Evolutionary conservation across 179 eudicot species (phyloP), one percentile per base, ranked within the genome.

Genomic region (Spinacia oleracea): DNA sequence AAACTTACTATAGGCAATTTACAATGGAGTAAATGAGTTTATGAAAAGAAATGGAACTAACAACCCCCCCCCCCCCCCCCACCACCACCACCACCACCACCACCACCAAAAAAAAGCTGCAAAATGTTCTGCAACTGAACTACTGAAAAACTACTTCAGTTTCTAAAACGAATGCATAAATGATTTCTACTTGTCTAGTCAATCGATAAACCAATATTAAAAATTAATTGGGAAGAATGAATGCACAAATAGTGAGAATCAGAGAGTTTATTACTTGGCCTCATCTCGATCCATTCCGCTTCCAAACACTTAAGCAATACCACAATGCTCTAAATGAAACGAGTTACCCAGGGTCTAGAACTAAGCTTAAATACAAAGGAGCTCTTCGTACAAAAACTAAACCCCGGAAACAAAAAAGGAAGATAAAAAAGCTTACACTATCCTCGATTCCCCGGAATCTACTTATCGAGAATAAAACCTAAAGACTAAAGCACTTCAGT

Each of bases 1-100:
- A 50, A 29, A 67, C 83, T 73, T n/a, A 83, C 40, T 9, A 58
- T 14, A 27, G 64, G 40, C 72, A 21, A 34, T 76, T 18, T 2
- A 42, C 20, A 51, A 59, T 23, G 43, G 7, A 67, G 66, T 20
- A 25, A 59, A 40, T 9, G 51, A 10, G 23, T 31, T 69, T 77
- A 31, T 59, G 34, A 42, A 76, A 0, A 15, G 62, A 27, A 48
- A 53, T 20, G 12, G n/a, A 63, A 25, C n/a, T 15, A 43, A 14
- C 23, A 29, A n/a, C n/a, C n/a, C n/a, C n/a, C n/a, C n/a, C n/a
- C n/a, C n/a, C n/a, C n/a, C n/a, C n/a, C n/a, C n/a, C n/a, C n/a
- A n/a, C n/a, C n/a, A n/a, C n/a, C n/a, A n/a, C n/a, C n/a, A n/a
- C n/a, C n/a, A n/a, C n/a, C n/a, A n/a, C n/a, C n/a, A n/a, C n/a